phyloP scores from a whole-genome alignment of 164 flowering plant genomes.

The Vitis riparia region DNA sequence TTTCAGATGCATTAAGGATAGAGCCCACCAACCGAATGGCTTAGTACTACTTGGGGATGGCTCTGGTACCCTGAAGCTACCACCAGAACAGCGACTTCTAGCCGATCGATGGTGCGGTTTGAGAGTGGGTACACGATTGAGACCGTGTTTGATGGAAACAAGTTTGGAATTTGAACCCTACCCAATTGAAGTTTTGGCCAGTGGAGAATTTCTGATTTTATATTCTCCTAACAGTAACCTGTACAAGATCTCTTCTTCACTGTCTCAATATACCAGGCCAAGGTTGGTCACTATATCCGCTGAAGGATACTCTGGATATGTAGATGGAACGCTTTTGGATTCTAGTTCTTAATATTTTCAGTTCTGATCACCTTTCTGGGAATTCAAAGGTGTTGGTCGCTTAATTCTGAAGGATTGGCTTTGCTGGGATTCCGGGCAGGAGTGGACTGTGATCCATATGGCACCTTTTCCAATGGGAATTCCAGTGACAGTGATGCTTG shows the following conservation, averaged over 20 bases:
- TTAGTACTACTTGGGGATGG: constrained; percentile 81
- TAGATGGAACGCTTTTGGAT: constrained; percentile 53
- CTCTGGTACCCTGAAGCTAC: constrained; percentile 19
- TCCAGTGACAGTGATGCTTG: constrained; percentile 60
- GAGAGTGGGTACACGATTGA: constrained; percentile 91
- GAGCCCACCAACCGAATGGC: constrained; percentile 86
- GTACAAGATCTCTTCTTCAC: constrained; percentile 73
- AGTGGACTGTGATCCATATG: constrained; percentile 62
- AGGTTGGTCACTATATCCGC: no score
- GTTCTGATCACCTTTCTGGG: constrained; percentile 32
- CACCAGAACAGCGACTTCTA: constrained; percentile 49
- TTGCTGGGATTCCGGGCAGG: constrained; percentile 60
- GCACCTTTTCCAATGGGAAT: constrained; percentile 70
- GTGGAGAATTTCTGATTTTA: constrained; percentile 84
- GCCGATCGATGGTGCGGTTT: constrained; percentile 80
- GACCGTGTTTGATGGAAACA: constrained; percentile 97
- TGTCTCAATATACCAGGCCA: constrained; percentile 56
- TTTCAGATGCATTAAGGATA: constrained; percentile 83
- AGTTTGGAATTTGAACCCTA: constrained; percentile 90
- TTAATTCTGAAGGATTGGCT: constrained; percentile 68
- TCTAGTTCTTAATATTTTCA: constrained; percentile 30
- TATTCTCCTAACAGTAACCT: constrained; percentile 88
- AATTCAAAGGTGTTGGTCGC: constrained; percentile 35
- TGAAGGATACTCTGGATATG: not conserved
- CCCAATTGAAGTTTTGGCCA: constrained; percentile 66